Evolutionary conservation across 768 basidiomycete genomes (phyloP).

Genomic region (Russula emetica): DNA sequence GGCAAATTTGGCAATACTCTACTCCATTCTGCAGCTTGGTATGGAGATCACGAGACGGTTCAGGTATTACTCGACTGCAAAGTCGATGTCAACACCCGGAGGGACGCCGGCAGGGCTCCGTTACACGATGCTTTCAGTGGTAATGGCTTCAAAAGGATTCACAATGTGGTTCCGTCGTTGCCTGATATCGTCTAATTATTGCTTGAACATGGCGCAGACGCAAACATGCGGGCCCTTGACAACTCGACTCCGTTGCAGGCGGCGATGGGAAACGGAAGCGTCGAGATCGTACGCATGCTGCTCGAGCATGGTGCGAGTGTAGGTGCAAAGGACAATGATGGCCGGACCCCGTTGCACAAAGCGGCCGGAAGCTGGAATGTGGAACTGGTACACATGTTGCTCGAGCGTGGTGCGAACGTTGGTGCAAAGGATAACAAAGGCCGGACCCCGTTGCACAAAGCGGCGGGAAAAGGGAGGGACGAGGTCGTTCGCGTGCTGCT

Average conservation of each 20-base stretch:
- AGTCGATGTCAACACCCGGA: not conserved
- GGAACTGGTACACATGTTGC: too few relatives aligned
- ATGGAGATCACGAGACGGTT: not conserved
- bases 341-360: not conserved
- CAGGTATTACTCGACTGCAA: not conserved
- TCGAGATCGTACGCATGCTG: not conserved
- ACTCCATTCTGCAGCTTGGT: not conserved
- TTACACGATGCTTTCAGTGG: not conserved
- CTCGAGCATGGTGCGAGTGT: not conserved
- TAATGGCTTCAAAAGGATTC: rapidly evolving
- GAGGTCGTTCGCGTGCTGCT: too few relatives aligned
- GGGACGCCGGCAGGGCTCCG: not conserved
- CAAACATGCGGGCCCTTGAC: not conserved
- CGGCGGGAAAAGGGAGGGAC: too few relatives aligned
- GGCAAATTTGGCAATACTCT: not conserved
- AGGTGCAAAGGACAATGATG: not conserved
- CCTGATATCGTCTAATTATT: not conserved
- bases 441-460: too few relatives aligned
- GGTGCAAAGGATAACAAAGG: too few relatives aligned
- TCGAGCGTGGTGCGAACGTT: too few relatives aligned
- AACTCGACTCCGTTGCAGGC: not conserved
- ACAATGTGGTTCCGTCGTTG: not conserved
- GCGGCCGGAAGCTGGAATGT: too few relatives aligned
- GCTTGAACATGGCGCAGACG: not conserved
- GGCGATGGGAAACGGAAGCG: not conserved